Percentiles rank a stretch among this genome's conserved stretches.
Conservation (phyloP, 2,329 filamentous ascomycete species). For the Aaosphaeria pasadenensis region DNA sequence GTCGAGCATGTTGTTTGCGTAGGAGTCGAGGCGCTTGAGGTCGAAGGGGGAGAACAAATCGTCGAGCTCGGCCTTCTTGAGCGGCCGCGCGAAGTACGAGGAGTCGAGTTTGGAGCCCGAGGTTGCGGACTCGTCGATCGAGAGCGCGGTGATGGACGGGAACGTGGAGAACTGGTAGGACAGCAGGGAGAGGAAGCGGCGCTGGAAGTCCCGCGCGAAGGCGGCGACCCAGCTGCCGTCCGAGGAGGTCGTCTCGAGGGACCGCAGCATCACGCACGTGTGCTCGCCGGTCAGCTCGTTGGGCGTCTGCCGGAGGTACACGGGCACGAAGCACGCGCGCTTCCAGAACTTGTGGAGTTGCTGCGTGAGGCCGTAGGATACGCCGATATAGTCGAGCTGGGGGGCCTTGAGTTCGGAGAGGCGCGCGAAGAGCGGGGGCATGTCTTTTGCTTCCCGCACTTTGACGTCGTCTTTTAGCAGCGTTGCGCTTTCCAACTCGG, state of each 20-base stretch:
- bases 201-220: constrained; percentile 90
- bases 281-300: constrained; percentile 98
- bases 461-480: constrained; percentile 85
- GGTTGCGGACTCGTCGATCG: constrained; percentile 82
- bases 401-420: constrained; percentile 79
- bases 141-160: constrained; percentile 72
- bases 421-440: constrained; percentile 91
- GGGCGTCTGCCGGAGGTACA: constrained; percentile 91
- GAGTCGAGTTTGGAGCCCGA: constrained; percentile 66
- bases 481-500: constrained; percentile 71
- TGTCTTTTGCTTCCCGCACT: constrained; percentile 82
- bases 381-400: constrained; percentile 85
- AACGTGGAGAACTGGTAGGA: constrained; percentile 92
- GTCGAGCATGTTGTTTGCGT: constrained; percentile 95
- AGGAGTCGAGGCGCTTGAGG: constrained; percentile 89
- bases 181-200: constrained; percentile 83
- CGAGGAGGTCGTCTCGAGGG: constrained; percentile 54
- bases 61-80: constrained; percentile 77
- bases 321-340: constrained; percentile 76
- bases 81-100: constrained; percentile 47
- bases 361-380: constrained; percentile 88
- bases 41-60: constrained; percentile 82
- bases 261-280: constrained; percentile 93
- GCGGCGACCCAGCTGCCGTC: constrained; percentile 85
- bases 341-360: constrained; percentile 97